Evolutionary conservation across 352 stramenopile genomes (phyloP).

Genomic region (Phytophthora macrochlamydospora): DNA sequence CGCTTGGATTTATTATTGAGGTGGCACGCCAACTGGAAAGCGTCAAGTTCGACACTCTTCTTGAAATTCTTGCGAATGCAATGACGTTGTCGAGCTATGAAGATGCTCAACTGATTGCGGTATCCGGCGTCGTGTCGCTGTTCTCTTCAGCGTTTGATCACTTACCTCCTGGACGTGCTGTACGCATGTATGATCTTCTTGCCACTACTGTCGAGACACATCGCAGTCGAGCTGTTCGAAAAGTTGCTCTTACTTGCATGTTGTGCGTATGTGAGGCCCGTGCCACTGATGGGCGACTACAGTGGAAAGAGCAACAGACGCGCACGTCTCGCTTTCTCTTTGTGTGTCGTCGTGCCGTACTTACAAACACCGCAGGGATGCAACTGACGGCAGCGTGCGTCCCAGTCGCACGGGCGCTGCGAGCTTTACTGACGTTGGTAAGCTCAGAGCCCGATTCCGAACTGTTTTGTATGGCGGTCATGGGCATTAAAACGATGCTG

Average conservation of each 20-base stretch:
- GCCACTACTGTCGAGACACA: slow-evolving; percentile 70
- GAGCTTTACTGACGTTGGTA: slow-evolving; percentile 74
- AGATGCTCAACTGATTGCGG: slow-evolving; percentile 70
- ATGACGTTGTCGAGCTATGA: slow-evolving; percentile 66
- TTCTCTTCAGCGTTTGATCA: slow-evolving; percentile 86
- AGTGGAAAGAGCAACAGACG: slow-evolving; percentile 67
- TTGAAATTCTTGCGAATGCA: slow-evolving; percentile 80
- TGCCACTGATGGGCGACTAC: slow-evolving; percentile 59
- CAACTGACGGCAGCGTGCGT: slow-evolving; percentile 53
- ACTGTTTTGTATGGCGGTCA: slow-evolving; percentile 80
- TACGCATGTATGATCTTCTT: slow-evolving; percentile 87
- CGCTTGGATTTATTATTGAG: slow-evolving; percentile 69
- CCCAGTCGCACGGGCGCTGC: slow-evolving; percentile 61
- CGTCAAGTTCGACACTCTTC: slow-evolving; percentile 76
- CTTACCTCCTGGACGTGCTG: slow-evolving; percentile 60
- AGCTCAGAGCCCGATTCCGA: slow-evolving; percentile 70
- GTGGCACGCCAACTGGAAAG: slow-evolving; percentile 79
- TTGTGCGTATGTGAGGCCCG: slow-evolving; percentile 74
- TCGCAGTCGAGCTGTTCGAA: slow-evolving; percentile 61
- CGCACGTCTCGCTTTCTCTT: slow-evolving; percentile 84
- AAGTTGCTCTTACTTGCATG: slow-evolving; percentile 68
- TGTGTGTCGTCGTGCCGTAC: slow-evolving; percentile 44
- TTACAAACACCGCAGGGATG: slow-evolving; percentile 30
- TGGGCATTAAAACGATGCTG: slow-evolving; percentile 74
- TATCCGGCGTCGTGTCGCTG: slow-evolving; percentile 64